Conservation (phyloP, 2,329 filamentous ascomycete genomes). For the Arthroderma uncinatum region DNA sequence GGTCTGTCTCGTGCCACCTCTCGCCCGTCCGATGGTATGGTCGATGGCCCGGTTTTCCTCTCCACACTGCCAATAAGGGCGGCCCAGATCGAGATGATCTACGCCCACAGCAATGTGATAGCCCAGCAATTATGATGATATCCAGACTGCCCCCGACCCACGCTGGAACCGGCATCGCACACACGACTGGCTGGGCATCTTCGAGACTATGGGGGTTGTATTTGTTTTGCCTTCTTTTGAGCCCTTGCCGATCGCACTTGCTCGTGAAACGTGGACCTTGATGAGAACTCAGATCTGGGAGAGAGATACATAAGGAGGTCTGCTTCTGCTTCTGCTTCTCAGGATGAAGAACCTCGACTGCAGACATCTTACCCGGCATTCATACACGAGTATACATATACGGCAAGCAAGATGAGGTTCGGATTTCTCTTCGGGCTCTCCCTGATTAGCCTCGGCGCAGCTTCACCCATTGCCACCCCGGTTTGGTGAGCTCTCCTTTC, state of each 20-base stretch:
- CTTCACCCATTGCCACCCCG: background rate
- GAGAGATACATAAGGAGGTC: background rate
- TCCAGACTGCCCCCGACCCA: background rate
- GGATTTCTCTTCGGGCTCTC: background rate
- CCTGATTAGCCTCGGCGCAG: background rate
- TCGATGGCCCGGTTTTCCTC: background rate
- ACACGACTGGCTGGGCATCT: background rate
- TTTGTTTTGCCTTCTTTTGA: slow-evolving; percentile 2
- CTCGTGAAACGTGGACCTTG: background rate
- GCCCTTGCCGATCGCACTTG: background rate
- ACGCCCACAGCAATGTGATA: background rate
- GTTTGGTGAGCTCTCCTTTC: background rate
- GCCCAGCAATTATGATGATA: background rate
- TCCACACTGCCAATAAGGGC: background rate
- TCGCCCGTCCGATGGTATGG: background rate
- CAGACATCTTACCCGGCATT: background rate
- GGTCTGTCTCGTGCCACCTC: background rate
- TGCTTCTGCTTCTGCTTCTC: too few species aligned
- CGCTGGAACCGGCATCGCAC: background rate
- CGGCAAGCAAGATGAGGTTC: background rate
- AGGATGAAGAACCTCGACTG: too few species aligned
- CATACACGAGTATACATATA: background rate
- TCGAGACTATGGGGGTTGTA: background rate
- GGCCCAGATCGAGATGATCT: background rate
- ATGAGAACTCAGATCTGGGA: background rate